Evolutionary conservation across 345 rosid species (phyloP).

Genomic region (Linum tenue): DNA sequence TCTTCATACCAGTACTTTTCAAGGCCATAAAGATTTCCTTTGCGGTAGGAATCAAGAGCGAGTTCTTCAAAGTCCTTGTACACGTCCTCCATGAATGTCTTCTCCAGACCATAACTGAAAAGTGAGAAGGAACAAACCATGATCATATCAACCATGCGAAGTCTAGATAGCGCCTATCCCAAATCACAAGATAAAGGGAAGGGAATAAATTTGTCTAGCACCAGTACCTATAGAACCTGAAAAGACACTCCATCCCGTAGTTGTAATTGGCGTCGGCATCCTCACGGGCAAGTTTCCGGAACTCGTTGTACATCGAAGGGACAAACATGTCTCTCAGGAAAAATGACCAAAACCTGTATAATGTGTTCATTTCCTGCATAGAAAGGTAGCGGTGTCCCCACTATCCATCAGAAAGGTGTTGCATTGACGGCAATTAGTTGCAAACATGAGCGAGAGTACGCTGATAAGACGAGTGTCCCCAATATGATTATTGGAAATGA

Average conservation of each 20-base stretch:
- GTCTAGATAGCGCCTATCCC: no score
- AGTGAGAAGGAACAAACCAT: conserved; percentile 4
- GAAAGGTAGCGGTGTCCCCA: neutral
- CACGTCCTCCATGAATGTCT: conserved; percentile 55
- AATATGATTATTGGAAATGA: no score
- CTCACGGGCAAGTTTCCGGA: conserved; percentile 70
- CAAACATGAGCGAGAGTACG: no score
- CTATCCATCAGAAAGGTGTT: no score
- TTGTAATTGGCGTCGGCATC: conserved; percentile 74
- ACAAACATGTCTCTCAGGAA: conserved; percentile 75
- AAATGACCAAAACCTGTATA: conserved; percentile 92
- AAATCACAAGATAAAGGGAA: no score
- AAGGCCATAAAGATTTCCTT: conserved; percentile 82
- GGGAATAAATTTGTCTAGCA: no score
- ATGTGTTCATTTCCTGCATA: conserved; percentile 91
- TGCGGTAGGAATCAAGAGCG: conserved; percentile 64
- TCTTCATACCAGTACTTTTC: conserved; percentile 79
- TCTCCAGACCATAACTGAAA: conserved; percentile 91
- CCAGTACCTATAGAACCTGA: conserved; percentile 86
- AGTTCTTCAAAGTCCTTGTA: conserved; percentile 82
- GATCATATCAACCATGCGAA: neutral
- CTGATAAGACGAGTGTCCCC: no score
- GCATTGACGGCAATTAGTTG: no score
- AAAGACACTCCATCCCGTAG: conserved; percentile 92
- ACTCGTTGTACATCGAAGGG: conserved; percentile 79